Evolutionary conservation across 805 yeast genomes (phyloP).

Genomic region (Sugiyamaella boreocaroliniensis): DNA sequence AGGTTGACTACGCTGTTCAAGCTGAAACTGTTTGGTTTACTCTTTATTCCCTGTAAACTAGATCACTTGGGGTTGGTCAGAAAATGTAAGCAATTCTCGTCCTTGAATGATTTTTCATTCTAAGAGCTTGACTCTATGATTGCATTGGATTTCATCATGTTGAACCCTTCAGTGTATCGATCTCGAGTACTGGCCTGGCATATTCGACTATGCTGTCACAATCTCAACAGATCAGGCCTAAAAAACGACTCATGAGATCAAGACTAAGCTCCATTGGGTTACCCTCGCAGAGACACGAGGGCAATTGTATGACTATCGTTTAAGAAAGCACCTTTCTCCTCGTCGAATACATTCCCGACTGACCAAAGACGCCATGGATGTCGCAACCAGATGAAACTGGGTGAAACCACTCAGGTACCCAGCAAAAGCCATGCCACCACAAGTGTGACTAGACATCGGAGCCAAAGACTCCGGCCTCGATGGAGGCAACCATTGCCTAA

Average conservation of each 20-base stretch:
- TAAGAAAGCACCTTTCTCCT: conserved; percentile 10
- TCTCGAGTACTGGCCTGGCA: conserved; percentile 17
- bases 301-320: conserved; percentile 32
- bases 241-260: conserved; percentile 16
- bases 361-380: conserved; percentile 5
- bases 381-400: conserved; percentile 1
- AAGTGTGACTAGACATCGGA: conserved; percentile 6
- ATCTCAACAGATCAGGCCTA: conserved; percentile 10
- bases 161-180: not conserved
- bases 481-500: conserved; percentile 8
- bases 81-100: conserved; percentile 19
- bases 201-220: conserved; percentile 22
- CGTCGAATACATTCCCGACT: conserved; percentile 12
- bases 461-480: conserved; percentile 10
- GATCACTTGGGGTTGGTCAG: conserved; percentile 7
- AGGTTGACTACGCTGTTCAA: no score
- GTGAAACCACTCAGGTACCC: conserved; percentile 4
- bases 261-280: conserved; percentile 35
- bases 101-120: conserved; percentile 14
- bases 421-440: not conserved
- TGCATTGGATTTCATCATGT: conserved; percentile 26
- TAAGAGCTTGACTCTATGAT: conserved; percentile 34
- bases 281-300: conserved; percentile 13
- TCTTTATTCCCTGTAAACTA: no score
- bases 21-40: no score